Percentiles rank a stretch among this genome's conserved stretches.
Evolutionary conservation across 2,329 filamentous ascomycete genomes (phyloP).

Genomic region (Amesomyces nigricolor): DNA sequence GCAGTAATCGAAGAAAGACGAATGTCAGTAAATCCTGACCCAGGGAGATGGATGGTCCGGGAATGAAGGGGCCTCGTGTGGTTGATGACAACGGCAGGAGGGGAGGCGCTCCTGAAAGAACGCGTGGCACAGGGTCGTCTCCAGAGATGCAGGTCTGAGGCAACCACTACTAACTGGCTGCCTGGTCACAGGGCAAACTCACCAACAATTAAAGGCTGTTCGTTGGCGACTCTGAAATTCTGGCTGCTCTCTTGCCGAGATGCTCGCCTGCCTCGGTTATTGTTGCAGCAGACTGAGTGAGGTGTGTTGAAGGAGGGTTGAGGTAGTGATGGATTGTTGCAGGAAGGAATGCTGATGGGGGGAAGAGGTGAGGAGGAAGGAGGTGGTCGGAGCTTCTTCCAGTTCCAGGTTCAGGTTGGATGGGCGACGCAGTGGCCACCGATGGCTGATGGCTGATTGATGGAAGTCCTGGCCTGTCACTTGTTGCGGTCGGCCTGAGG

Average conservation of each 20-base stretch:
- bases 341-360: slow-evolving; percentile 4
- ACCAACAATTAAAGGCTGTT: slow-evolving; percentile 7
- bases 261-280: background rate
- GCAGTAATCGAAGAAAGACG: slow-evolving; percentile 3
- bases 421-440: background rate
- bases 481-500: background rate
- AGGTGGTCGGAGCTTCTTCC: slow-evolving; percentile 3
- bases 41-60: background rate
- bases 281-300: background rate
- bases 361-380: background rate
- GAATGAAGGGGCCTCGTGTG: background rate
- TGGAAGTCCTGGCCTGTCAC: too few species aligned
- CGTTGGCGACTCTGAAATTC: slow-evolving; percentile 2
- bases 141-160: too few species aligned
- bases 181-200: slow-evolving; percentile 10
- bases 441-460: too few species aligned
- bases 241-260: background rate
- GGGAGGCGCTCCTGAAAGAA: slow-evolving; percentile 1
- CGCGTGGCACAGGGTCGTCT: slow-evolving; percentile 9
- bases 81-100: slow-evolving; percentile 12
- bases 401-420: background rate
- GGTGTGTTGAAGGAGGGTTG: background rate
- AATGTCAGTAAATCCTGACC: background rate
- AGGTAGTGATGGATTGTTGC: slow-evolving; percentile 3
- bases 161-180: background rate